These are phyloP conservation scores for Cairneyella variabilis DNA, from an alignment of 495 filamentous ascomycete species.

Conservation along the genomic window DNA sequence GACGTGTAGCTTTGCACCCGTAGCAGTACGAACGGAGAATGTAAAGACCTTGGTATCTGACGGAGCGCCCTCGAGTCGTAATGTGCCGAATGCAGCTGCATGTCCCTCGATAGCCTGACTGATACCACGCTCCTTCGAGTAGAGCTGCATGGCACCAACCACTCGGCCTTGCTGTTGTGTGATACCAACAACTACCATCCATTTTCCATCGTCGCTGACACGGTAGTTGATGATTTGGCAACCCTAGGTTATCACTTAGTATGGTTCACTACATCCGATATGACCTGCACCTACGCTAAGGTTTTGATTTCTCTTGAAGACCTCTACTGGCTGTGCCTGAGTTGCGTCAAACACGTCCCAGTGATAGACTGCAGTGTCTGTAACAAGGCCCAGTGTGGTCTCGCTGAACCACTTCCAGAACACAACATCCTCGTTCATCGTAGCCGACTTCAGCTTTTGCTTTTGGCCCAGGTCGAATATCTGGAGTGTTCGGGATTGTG, in stretches of 20 bases:
- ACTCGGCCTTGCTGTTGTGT: constrained; percentile 89
- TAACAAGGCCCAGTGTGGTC: constrained; percentile 80
- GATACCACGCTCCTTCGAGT: constrained; percentile 91
- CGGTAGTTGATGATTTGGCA: constrained; percentile 99
- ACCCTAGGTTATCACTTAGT: constrained; percentile 45
- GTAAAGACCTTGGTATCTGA: constrained; percentile 93
- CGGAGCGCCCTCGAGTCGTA: constrained; percentile 82
- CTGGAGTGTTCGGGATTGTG: constrained; percentile 86
- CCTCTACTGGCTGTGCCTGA: constrained; percentile 75
- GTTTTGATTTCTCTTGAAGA: constrained; percentile 90
- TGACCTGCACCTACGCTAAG: constrained; percentile 58
- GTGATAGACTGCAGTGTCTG: constrained; percentile 86
- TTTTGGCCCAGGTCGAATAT: constrained; percentile 93
- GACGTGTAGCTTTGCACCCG: constrained; percentile 93
- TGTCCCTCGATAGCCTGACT: constrained; percentile 98
- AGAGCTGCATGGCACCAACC: constrained; percentile 93
- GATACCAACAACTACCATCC: constrained; percentile 97
- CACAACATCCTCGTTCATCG: constrained; percentile 93
- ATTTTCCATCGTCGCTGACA: constrained; percentile 90
- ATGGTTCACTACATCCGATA: neutral
- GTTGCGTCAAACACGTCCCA: constrained; percentile 89
- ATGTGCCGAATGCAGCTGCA: constrained; percentile 88
- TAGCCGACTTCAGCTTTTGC: constrained; percentile 88
- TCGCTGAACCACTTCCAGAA: constrained; percentile 99
- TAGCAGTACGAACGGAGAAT: constrained; percentile 84